Evolutionary conservation across 2,329 filamentous ascomycete genomes (phyloP), one percentile per base, ranked within the genome.

Genomic region (Phyllosticta paracitricarpa): DNA sequence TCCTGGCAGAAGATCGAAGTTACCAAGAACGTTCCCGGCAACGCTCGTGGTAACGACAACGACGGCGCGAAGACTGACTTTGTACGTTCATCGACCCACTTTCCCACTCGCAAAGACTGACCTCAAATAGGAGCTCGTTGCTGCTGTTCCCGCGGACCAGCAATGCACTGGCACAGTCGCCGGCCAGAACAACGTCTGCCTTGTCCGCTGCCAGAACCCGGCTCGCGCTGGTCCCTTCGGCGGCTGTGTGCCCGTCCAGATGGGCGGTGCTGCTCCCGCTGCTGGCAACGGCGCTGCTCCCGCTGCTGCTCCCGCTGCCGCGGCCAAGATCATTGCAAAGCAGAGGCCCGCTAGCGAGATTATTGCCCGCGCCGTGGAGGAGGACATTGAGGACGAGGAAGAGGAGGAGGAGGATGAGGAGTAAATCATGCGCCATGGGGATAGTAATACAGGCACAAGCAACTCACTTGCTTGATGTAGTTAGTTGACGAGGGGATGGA

Each of bases 141-240:
- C 79, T 14, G 76, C 76, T n/a, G 80, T 87, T 64, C 81, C 83
- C 0, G 79, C 78, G 51, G 72, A 75, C 63, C 80, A 82, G 73
- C 68, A 74, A 54, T 87, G 84, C 74, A 84, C 81, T 14, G 84
- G 84, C 55, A 82, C 77, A 35, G 81, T 84, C 4, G 83, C 82
- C 12, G 84, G 83, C 51, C 77, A 84, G 72, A 70, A 76, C 40
- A 83, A 83, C 66, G 78, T 85, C 66, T 87, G 84, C 74, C 79
- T 87, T 66, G 82, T 87, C 57, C 79, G 82, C 26, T 86, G 84
- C 74, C 74, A 84, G 75, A 87, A 87, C 72, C 77, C 75, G 1
- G 83, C 83, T 35, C 73, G 78, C 59, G 83, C 83, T 48, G 84
- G 84, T 14, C 84, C 84, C 30, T 87, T 87, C 67, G 84, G 84